A percentile compares a stretch with the other conserved stretches of the same genome.
Evolutionary conservation across 2,329 filamentous ascomycete genomes (phyloP).

Genomic region (Penicillium sp.): DNA sequence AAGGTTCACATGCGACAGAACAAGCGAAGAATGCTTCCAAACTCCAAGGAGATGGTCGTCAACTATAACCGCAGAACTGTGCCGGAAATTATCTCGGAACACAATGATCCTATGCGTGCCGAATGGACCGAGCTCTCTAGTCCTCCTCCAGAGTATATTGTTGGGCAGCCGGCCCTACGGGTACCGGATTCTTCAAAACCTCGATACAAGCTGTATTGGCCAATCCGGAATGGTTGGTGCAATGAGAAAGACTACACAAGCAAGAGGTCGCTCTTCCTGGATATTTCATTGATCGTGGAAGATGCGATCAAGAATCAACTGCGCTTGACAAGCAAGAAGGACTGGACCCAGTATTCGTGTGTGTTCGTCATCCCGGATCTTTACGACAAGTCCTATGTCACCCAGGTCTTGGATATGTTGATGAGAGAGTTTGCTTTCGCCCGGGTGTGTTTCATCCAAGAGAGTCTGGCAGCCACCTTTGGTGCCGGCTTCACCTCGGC

Average conservation of each 20-base stretch:
- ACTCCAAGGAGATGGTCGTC: conserved; percentile 90
- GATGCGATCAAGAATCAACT: conserved; percentile 83
- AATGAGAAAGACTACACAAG: conserved; percentile 86
- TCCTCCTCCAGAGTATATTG: conserved; percentile 72
- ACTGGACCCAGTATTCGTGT: conserved; percentile 88
- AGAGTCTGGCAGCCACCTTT: conserved; percentile 91
- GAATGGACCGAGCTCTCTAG: conserved; percentile 85
- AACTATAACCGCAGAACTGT: conserved; percentile 87
- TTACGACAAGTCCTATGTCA: conserved; percentile 92
- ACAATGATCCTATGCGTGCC: conserved; percentile 90
- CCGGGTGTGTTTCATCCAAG: conserved; percentile 89
- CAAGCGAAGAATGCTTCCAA: conserved; percentile 93
- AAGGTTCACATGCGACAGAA: conserved; percentile 88
- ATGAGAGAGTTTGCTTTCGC: conserved; percentile 88
- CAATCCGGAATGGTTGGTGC: conserved; percentile 78
- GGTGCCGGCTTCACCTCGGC: conserved; percentile 91
- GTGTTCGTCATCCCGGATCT: conserved; percentile 97
- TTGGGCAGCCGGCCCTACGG: conserved; percentile 76
- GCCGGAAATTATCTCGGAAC: conserved; percentile 83
- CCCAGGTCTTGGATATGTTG: conserved; percentile 76
- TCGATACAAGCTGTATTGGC: conserved; percentile 91
- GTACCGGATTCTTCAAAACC: conserved; percentile 87
- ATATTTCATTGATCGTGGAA: conserved; percentile 83
- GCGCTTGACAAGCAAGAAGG: conserved; percentile 70
- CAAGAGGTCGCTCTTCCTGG: conserved; percentile 76